phyloP scores from a whole-genome alignment of 805 yeast species.

The Grigorovia jiainica region DNA sequence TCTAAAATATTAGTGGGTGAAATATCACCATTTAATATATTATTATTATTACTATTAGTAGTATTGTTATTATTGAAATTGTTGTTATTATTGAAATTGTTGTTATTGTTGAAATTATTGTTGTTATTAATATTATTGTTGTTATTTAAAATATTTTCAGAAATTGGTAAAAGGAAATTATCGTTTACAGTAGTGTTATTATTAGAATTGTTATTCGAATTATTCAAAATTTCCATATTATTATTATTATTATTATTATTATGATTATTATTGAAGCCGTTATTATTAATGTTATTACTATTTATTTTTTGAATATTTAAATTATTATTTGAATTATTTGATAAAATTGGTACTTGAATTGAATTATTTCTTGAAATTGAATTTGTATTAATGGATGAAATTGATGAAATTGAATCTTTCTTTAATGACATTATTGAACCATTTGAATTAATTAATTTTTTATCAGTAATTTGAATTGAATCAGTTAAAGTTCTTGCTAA shows the following conservation, averaged over 20 bases:
- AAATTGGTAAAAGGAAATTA: background rate
- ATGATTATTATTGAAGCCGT: background rate
- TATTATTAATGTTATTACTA: background rate
- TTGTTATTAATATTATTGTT: conserved; percentile 6
- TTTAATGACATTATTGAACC: conserved; percentile 24
- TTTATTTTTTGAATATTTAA: background rate
- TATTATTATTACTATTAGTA: background rate
- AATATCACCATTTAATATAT: background rate
- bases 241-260: background rate
- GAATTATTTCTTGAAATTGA: background rate
- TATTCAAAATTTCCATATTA: background rate
- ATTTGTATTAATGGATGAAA: background rate
- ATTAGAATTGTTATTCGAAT: background rate
- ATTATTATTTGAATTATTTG: too few species aligned
- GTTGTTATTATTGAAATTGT: conserved; percentile 9
- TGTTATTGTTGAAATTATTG: background rate
- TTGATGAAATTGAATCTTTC: background rate
- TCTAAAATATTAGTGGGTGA: background rate
- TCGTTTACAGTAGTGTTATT: background rate
- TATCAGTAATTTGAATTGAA: conserved; percentile 86
- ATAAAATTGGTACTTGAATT: background rate
- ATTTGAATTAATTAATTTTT: conserved; percentile 41
- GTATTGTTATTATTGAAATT: conserved; percentile 4
- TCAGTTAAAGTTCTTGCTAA: conserved; percentile 65
- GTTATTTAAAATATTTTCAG: background rate